These are phyloP conservation scores for Singerocomus inundabilis DNA, from an alignment of 1,284 basidiomycete species.

Conservation along the genomic window DNA sequence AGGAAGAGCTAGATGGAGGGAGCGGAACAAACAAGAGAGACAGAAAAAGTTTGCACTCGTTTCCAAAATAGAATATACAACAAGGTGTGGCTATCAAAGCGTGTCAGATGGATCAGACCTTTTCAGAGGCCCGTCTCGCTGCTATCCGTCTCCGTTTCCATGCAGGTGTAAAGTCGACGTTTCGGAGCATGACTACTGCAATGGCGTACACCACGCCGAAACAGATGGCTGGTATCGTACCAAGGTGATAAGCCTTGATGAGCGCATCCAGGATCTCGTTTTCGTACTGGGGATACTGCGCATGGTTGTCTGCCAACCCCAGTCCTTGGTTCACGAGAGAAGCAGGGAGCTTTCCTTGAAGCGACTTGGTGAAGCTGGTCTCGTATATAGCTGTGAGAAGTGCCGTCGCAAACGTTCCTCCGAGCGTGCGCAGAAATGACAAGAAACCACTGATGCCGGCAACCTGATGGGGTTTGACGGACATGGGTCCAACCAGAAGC, in stretches of 20 bases:
- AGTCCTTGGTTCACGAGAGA: constrained; percentile 32
- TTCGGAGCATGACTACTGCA: constrained; percentile 31
- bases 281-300: constrained; percentile 34
- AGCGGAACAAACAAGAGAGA: not conserved
- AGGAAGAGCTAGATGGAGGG: not conserved
- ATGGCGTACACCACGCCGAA: constrained; percentile 33
- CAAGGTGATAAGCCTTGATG: constrained; percentile 34
- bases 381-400: constrained; percentile 35
- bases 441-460: constrained; percentile 37
- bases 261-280: constrained; percentile 32
- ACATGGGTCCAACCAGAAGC: constrained; percentile 36
- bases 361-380: constrained; percentile 32
- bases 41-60: too few species aligned
- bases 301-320: constrained; percentile 28
- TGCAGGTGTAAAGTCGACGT: constrained; percentile 34
- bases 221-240: constrained; percentile 34
- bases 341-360: constrained; percentile 26
- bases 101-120: constrained; percentile 23
- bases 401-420: constrained; percentile 37
- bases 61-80: constrained; percentile 23
- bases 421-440: constrained; percentile 34
- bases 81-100: constrained; percentile 15
- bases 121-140: constrained; percentile 20
- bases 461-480: constrained; percentile 34
- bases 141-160: constrained; percentile 35